Evolutionary conservation across 164 flowering plant species (phyloP), one percentile per base, ranked within the genome.

Genomic region (Litsea cubeba): DNA sequence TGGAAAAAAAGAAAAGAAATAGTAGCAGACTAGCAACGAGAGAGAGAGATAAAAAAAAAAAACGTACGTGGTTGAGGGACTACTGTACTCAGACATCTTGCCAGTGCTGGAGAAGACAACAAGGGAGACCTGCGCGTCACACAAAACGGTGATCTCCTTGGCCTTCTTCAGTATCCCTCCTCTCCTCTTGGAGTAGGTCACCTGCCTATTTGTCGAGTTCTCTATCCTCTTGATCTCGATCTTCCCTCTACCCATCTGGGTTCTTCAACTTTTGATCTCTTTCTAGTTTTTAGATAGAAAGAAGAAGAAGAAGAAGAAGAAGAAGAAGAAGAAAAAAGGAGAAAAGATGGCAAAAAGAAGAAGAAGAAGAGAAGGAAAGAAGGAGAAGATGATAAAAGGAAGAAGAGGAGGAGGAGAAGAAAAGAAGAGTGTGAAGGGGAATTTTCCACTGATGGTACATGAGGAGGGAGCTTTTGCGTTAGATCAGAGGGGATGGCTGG

Each of bases 221-320:
- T 91, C 96, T 1, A 93, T 91, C 84, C 93, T 91, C 86, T 90
- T 91, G 68, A 92, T 92, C 88, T 91, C 95, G 17, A 91, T 92
- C 90, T 91, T 91, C 0, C 96, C 96, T 78, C 96, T 85, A 72
- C 96, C 98, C 92, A 72, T 72, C 74, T 69, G 71, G 32, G 17
- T 28, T 25, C 12, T 12, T 23, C 51, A 11, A 23, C 23, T 49
- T 70, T 11, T 22, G 12, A 20, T 11, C 12, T 11, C 66, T 8
- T 22, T 12, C 28, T 10, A 25, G 28, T 7, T 63, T 63, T 25
- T 24, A 12, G 15, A 23, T 15, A 63, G 15, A 6, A 14, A 63
- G 66, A 22, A 2, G 1, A 7, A 12, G 40, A 12, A 26, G 35
- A 72, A 50, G 68, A 14, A 63, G 30, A 22, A 1, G 2, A 68